phyloP scores from a whole-genome alignment of 257 asterid genomes.

The Solanum chilense region DNA sequence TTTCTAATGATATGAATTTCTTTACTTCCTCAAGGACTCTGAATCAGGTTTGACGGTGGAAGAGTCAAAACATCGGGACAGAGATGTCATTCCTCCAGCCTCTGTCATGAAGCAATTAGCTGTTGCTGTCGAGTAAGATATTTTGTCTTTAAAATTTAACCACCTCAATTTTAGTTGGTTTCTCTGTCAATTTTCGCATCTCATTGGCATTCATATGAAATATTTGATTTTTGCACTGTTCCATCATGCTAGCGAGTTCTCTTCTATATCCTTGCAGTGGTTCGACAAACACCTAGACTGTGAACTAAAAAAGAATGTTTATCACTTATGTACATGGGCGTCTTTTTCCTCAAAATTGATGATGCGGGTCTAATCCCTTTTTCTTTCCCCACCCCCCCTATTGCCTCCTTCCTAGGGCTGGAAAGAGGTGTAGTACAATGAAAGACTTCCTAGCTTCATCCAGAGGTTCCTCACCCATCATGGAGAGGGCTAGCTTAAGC shows the following conservation, averaged over 20 bases:
- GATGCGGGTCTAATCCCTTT: neutral
- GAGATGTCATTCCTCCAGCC: conserved; percentile 59
- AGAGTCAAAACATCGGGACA: conserved; percentile 31
- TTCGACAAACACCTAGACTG: neutral
- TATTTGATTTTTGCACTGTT: neutral
- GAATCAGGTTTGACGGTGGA: conserved; percentile 29
- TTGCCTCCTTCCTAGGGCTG: conserved; percentile 13
- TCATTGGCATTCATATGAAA: neutral
- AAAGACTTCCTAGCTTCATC: conserved; percentile 77
- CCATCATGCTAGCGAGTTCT: neutral
- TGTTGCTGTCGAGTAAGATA: conserved; percentile 78
- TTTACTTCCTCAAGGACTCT: conserved; percentile 43
- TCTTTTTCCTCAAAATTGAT: neutral
- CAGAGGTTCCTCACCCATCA: conserved; percentile 78
- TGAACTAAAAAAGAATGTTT: neutral
- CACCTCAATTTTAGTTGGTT: neutral
- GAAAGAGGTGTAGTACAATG: conserved; percentile 56
- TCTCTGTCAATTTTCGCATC: neutral
- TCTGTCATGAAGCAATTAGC: conserved; percentile 77
- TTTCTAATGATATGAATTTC: neutral
- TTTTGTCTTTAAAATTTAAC: neutral
- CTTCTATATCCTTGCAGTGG: neutral
- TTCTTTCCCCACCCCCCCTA: neutral
- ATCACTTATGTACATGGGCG: neutral
- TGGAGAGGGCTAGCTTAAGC: conserved; percentile 88